Percentiles rank a stretch among this genome's conserved stretches.
Evolutionary conservation across 2,329 filamentous ascomycete genomes (phyloP).

Genomic region (Trichoderma pleuroti): DNA sequence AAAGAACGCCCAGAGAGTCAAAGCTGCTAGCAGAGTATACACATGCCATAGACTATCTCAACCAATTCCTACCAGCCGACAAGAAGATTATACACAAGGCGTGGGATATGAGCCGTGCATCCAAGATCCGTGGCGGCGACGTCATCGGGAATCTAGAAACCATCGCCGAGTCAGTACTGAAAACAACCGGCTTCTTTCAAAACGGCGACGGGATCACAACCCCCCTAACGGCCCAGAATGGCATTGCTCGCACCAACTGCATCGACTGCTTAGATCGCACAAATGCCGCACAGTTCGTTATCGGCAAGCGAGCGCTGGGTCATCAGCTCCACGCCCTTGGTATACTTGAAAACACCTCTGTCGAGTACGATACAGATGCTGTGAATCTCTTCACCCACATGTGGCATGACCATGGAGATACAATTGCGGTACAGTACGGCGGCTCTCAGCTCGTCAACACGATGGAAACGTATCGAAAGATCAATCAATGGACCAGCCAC

Average conservation of each 20-base stretch:
- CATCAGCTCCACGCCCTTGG: constrained; percentile 90
- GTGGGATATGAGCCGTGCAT: constrained; percentile 97
- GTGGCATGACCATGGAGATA: constrained; percentile 97
- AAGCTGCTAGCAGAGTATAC: constrained; percentile 87
- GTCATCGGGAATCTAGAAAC: constrained; percentile 88
- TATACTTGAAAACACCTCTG: constrained; percentile 70
- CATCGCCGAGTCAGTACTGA: constrained; percentile 84
- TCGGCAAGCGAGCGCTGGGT: constrained; percentile 89
- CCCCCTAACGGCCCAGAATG: constrained; percentile 72
- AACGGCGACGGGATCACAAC: constrained; percentile 73
- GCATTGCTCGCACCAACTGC: constrained; percentile 91
- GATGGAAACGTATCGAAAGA: constrained; percentile 98
- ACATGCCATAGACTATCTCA: constrained; percentile 83
- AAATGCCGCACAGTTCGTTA: constrained; percentile 96
- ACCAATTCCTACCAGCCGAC: constrained; percentile 80
- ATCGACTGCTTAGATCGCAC: constrained; percentile 97
- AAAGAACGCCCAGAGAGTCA: constrained; percentile 84
- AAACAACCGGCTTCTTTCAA: constrained; percentile 87
- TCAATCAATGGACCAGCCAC: constrained; percentile 97
- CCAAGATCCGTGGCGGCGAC: constrained; percentile 87
- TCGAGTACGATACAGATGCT: constrained; percentile 93
- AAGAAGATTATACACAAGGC: constrained; percentile 91
- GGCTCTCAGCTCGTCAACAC: constrained; percentile 97
- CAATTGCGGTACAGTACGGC: constrained; percentile 95
- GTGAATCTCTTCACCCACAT: constrained; percentile 97